phyloP scores from a whole-genome alignment of 352 stramenopile species.

The Phytophthora sp. region DNA sequence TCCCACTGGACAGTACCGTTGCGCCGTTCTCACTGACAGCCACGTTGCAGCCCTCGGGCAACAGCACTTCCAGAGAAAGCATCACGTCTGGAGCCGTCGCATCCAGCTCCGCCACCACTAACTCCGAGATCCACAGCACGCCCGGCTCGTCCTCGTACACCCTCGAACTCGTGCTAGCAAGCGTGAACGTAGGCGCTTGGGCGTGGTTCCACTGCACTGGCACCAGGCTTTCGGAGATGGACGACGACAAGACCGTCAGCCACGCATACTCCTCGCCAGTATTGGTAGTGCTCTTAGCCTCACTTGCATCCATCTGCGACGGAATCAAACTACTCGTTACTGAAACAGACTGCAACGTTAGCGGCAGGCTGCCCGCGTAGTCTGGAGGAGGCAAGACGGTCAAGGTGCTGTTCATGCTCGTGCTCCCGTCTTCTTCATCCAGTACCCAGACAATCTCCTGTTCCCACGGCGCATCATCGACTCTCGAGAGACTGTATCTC shows the following conservation, averaged over 20 bases:
- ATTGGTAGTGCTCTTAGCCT: slow-evolving; percentile 8
- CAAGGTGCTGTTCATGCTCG: slow-evolving; percentile 20
- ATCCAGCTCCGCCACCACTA: slow-evolving; percentile 19
- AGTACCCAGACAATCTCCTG: slow-evolving; percentile 13
- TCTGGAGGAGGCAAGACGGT: slow-evolving; percentile 19
- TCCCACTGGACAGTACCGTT: neutral
- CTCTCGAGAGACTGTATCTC: neutral
- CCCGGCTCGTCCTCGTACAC: slow-evolving; percentile 33
- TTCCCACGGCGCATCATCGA: neutral
- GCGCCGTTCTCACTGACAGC: slow-evolving; percentile 17
- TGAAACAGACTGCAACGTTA: slow-evolving; percentile 22
- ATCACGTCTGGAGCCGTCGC: slow-evolving; percentile 9
- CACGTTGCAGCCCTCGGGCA: slow-evolving; percentile 15
- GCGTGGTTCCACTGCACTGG: slow-evolving; percentile 28
- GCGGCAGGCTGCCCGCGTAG: slow-evolving; percentile 18
- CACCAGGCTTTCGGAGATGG: slow-evolving; percentile 10
- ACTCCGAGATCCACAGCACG: slow-evolving; percentile 25
- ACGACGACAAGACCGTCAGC: slow-evolving; percentile 29
- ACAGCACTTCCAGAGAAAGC: slow-evolving; percentile 24
- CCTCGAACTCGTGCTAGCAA: slow-evolving; percentile 16
- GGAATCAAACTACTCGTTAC: slow-evolving; percentile 26
- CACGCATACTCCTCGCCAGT: slow-evolving; percentile 14
- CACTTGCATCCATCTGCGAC: slow-evolving; percentile 7
- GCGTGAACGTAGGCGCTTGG: slow-evolving; percentile 13
- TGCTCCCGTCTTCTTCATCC: slow-evolving; percentile 1